Percentiles rank a stretch among this genome's conserved stretches.
Conservation (phyloP, 2,329 filamentous ascomycete species). For the Verticillium isaacii region DNA sequence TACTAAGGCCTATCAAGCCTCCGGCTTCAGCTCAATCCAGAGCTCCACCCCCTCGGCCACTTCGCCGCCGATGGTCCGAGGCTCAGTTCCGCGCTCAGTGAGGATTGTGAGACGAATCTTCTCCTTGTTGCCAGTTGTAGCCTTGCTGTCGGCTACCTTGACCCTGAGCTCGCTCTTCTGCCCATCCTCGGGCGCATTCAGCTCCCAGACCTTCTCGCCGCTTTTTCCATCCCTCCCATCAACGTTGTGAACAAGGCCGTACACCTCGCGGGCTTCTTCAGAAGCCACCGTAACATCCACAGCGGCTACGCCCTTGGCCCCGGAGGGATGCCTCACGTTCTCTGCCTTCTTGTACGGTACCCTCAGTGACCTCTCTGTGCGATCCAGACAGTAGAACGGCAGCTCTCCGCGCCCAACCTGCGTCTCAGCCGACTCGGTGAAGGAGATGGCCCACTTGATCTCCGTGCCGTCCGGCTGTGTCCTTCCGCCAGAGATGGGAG, state of each 20-base stretch:
- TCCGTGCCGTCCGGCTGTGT: conserved; percentile 48
- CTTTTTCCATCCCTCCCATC: neutral
- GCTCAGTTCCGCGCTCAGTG: neutral
- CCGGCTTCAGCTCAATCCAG: conserved; percentile 1
- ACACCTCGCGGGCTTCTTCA: neutral
- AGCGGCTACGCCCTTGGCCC: conserved; percentile 39
- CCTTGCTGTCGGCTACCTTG: neutral
- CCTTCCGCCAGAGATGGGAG: conserved; percentile 48
- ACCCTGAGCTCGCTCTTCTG: neutral
- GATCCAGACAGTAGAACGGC: conserved; percentile 64
- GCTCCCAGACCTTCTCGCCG: neutral
- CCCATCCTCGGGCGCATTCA: neutral
- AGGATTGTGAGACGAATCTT: neutral
- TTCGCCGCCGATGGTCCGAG: neutral
- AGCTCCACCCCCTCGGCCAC: neutral
- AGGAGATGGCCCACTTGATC: conserved; percentile 56
- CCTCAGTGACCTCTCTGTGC: conserved; percentile 49
- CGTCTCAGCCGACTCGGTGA: conserved; percentile 21
- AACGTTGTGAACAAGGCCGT: neutral
- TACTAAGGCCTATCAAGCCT: neutral
- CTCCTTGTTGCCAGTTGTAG: neutral
- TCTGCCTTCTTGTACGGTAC: conserved; percentile 40
- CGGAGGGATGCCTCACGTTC: conserved; percentile 42
- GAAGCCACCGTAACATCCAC: neutral
- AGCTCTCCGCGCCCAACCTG: conserved; percentile 39